Evolutionary conservation across 208 protist genomes (phyloP).

Genomic region (Leishmania turanica): DNA sequence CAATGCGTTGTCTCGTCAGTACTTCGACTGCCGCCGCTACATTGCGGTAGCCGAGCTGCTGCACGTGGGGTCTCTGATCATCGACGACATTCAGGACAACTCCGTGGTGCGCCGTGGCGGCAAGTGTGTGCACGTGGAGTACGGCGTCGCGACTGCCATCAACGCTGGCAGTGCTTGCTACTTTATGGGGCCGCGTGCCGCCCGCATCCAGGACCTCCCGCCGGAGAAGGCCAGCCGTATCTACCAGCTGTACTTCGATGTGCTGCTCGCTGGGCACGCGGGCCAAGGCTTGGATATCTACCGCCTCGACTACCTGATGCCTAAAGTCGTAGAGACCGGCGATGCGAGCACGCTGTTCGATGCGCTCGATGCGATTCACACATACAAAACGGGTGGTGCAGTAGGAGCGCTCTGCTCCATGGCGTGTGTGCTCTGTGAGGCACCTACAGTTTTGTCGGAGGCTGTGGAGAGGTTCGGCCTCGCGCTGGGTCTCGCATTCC

Average conservation of each 20-base stretch:
- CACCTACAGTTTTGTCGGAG: conserved; percentile 20
- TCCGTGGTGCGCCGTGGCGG: conserved; percentile 66
- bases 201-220: conserved; percentile 42
- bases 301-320: conserved; percentile 60
- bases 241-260: conserved; percentile 67
- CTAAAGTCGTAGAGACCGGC: conserved; percentile 43
- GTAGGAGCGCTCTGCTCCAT: conserved; percentile 46
- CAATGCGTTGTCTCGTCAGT: conserved; percentile 50
- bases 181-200: conserved; percentile 60
- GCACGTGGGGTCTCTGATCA: conserved; percentile 75
- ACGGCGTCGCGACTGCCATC: conserved; percentile 56
- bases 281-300: conserved; percentile 76
- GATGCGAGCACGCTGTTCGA: conserved; percentile 37
- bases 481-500: conserved; percentile 59
- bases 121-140: conserved; percentile 50
- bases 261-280: conserved; percentile 55
- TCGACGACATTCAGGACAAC: conserved; percentile 80
- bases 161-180: conserved; percentile 75
- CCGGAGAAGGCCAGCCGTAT: conserved; percentile 38
- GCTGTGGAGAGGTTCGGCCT: conserved; percentile 51
- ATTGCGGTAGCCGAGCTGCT: conserved; percentile 65
- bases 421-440: conserved; percentile 56
- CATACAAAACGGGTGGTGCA: conserved; percentile 59
- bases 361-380: conserved; percentile 51
- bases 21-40: conserved; percentile 60